Evolutionary conservation across 2,329 filamentous ascomycete genomes (phyloP).

Genomic region (Nigrograna mackinnonii): DNA sequence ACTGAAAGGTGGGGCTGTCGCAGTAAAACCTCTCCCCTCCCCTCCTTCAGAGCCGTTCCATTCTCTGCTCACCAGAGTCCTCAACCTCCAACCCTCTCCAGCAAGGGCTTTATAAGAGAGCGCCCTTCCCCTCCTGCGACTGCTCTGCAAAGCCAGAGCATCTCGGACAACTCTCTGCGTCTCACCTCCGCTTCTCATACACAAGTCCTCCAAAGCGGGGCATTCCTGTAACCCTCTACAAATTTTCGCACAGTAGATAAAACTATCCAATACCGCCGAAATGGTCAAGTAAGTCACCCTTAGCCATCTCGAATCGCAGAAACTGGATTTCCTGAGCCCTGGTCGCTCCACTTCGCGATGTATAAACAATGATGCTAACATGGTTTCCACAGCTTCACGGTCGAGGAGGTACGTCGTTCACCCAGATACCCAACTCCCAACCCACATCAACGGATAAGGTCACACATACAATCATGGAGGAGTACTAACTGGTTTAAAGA

Average conservation of each 20-base stretch:
- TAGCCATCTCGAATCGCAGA: too few species aligned
- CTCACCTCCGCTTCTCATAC: too few species aligned
- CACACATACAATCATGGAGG: slow-evolving; percentile 8
- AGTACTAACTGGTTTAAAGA: slow-evolving; percentile 49
- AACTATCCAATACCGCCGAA: slow-evolving; percentile 73
- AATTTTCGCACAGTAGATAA: slow-evolving; percentile 39
- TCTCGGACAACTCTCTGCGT: too few species aligned
- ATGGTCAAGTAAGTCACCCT: slow-evolving; percentile 96
- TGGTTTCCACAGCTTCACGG: slow-evolving; percentile 78
- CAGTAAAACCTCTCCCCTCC: slow-evolving; percentile 7
- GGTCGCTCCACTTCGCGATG: too few species aligned
- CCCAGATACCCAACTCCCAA: slow-evolving; percentile 9
- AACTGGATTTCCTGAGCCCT: too few species aligned
- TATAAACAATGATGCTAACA: slow-evolving; percentile 52
- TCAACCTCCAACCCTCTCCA: slow-evolving; percentile 19
- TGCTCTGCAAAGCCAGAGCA: slow-evolving; percentile 38
- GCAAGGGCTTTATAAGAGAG: slow-evolving; percentile 23
- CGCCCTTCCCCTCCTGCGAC: slow-evolving; percentile 29
- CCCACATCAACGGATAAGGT: slow-evolving; percentile 4
- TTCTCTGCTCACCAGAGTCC: slow-evolving; percentile 10
- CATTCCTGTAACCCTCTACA: slow-evolving; percentile 32
- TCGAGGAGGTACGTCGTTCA: slow-evolving; percentile 73
- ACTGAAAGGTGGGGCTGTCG: too few species aligned
- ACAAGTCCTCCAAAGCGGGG: too few species aligned
- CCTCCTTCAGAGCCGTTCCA: slow-evolving; percentile 5